Base-by-base conservation (phyloP, 2,329 filamentous ascomycete species). In the Pseudonectria foliicola region DNA sequence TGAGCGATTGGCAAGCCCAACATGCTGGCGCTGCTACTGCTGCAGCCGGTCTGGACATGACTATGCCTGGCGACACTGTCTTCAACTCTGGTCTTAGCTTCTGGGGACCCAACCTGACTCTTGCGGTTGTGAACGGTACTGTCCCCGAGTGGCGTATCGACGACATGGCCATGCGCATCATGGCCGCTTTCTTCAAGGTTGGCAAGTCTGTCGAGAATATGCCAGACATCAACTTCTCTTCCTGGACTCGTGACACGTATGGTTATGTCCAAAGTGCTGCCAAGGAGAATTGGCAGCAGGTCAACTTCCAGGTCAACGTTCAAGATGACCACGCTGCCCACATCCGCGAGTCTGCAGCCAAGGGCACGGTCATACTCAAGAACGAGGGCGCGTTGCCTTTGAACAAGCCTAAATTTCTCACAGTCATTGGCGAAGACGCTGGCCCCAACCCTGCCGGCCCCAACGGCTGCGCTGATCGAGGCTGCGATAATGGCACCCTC, bases 161-260 rank as follows among this genome's bases (percentile, higher is more conserved):
- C 49, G 92, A 96, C 55, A 94, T 95, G 82, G 85, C 78, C 5
- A 82, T 87, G 60, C 80, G 92, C 49, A 94, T 84, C 54, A 81
- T 83, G 76, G 71, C 80, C 5, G 68, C 78, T 27, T 78, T 74
- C 55, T 83, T 80, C 66, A 82, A 82, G 60, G 75, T 80, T 25
- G 76, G 77, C 33, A 66, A 70, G 43, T 70, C 65, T 0, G 47
- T 77, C 3, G 60, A 64, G 15, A 53, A 61, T 4, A 59, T 69
- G 33, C 58, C 62, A 0, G 63, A 68, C 3, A 78, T 85, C 59
- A 96, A 89, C 70, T 95, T 95, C 63, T 82, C 82, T 50, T 87
- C 87, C 5, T 96, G 90, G 90, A 86, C 82, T 1, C 63, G 68
- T 2, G 80, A 90, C 49, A 89, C 84, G 0, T 83, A 75, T 46